Percentiles rank a stretch among this genome's conserved stretches.
Evolutionary conservation across 352 stramenopile species (phyloP).

Genomic region (Phytophthora pini): DNA sequence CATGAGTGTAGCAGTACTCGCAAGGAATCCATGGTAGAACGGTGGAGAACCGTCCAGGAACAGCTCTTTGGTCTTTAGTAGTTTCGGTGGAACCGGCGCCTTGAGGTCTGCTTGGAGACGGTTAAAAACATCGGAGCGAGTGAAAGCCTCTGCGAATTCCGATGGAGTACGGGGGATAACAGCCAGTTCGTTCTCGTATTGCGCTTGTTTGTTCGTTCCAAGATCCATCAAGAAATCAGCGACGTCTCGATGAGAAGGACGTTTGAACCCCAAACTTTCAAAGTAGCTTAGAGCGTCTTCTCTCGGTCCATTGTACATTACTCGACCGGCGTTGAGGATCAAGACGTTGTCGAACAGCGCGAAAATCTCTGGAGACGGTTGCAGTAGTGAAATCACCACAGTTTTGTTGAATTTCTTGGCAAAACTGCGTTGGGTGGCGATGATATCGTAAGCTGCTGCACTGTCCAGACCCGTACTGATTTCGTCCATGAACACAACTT

Average conservation of each 20-base stretch:
- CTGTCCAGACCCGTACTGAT: slow-evolving; percentile 95
- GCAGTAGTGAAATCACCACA: slow-evolving; percentile 67
- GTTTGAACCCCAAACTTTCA: slow-evolving; percentile 52
- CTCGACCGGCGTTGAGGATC: slow-evolving; percentile 37
- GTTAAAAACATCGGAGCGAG: slow-evolving; percentile 12
- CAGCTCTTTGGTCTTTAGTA: slow-evolving; percentile 47
- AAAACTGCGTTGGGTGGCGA: slow-evolving; percentile 32
- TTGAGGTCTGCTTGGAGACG: slow-evolving; percentile 6
- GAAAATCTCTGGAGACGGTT: slow-evolving; percentile 69
- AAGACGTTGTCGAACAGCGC: slow-evolving; percentile 45
- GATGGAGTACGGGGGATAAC: slow-evolving; percentile 10
- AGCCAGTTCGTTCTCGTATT: slow-evolving; percentile 27
- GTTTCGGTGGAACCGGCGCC: background rate
- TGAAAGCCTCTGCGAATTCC: slow-evolving; percentile 31
- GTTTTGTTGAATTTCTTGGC: slow-evolving; percentile 50
- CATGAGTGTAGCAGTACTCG: slow-evolving; percentile 32
- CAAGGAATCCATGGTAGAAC: slow-evolving; percentile 32
- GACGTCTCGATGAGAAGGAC: slow-evolving; percentile 36
- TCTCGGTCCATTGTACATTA: slow-evolving; percentile 50
- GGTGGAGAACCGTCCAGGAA: slow-evolving; percentile 71
- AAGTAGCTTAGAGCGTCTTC: slow-evolving; percentile 77
- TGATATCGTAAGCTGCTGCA: slow-evolving; percentile 91
- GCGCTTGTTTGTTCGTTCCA: slow-evolving; percentile 35
- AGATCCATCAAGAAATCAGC: slow-evolving; percentile 49
- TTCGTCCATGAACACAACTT: slow-evolving; percentile 89